Evolutionary conservation across 352 stramenopile species (phyloP).

Genomic region (Globisporangium middletonii): DNA sequence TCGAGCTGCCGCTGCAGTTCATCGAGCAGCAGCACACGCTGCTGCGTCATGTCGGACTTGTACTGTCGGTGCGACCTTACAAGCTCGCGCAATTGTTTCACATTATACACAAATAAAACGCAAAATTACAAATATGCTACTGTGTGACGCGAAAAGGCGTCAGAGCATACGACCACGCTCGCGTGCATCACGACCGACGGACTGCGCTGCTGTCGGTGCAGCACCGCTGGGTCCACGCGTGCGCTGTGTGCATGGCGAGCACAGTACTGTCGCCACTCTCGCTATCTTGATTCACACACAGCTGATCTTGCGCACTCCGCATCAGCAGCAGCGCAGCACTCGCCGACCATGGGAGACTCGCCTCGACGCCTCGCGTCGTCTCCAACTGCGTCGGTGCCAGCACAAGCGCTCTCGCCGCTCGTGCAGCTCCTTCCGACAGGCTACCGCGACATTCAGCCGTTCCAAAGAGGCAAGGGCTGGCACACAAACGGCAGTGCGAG

Average conservation of each 20-base stretch:
- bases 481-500: slow-evolving; percentile 42
- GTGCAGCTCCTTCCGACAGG: slow-evolving; percentile 51
- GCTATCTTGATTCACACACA: background rate
- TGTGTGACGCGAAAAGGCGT: background rate
- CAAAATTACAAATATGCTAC: background rate
- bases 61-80: too few species aligned
- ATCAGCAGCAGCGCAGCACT: background rate
- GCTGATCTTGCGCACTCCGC: background rate
- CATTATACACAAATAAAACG: too few species aligned
- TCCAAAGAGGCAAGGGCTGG: slow-evolving; percentile 62
- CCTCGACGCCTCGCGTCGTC: slow-evolving; percentile 4
- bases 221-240: too few species aligned
- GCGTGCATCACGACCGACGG: background rate
- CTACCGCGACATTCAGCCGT: slow-evolving; percentile 63
- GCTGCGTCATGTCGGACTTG: background rate
- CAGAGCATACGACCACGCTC: background rate
- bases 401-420: slow-evolving; percentile 41
- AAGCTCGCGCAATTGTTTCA: too few species aligned
- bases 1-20: slow-evolving; percentile 60
- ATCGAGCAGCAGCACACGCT: slow-evolving; percentile 9
- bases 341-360: slow-evolving; percentile 9
- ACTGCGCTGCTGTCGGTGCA: too few species aligned
- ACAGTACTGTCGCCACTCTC: too few species aligned
- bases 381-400: background rate
- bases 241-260: too few species aligned